Conservation (phyloP, 768 basidiomycete species). For the Boletus eberwhitei region DNA sequence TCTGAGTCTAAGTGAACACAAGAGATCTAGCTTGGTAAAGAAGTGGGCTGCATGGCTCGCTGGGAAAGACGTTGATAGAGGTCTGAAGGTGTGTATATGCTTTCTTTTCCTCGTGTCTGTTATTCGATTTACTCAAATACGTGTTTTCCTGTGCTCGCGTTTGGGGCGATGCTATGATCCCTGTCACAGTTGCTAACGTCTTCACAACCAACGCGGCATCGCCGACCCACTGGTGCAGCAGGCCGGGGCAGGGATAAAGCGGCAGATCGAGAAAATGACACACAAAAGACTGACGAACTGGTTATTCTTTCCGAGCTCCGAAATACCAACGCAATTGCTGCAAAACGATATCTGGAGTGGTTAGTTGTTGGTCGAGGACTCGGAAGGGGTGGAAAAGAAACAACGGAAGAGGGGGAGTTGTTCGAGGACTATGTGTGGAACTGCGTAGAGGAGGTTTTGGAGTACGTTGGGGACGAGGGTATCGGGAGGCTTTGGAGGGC, state of each 20-base stretch:
- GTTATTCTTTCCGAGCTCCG: slow-evolving; percentile 29
- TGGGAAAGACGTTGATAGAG: slow-evolving; percentile 62
- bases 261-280: slow-evolving; percentile 22
- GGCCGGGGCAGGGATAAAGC: slow-evolving; percentile 22
- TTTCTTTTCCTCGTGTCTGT: not conserved
- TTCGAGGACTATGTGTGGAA: slow-evolving; percentile 63
- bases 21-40: slow-evolving; percentile 59
- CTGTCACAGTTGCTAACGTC: slow-evolving; percentile 22
- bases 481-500: slow-evolving; percentile 66
- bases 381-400: slow-evolving; percentile 24
- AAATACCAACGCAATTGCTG: slow-evolving; percentile 39
- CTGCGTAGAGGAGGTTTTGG: slow-evolving; percentile 52
- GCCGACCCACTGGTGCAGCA: slow-evolving; percentile 16
- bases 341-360: slow-evolving; percentile 74
- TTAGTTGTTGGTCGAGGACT: slow-evolving; percentile 64
- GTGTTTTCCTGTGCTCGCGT: not conserved
- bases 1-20: slow-evolving; percentile 16
- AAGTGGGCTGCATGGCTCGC: slow-evolving; percentile 83
- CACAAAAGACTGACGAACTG: slow-evolving; percentile 23
- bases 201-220: slow-evolving; percentile 15
- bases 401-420: slow-evolving; percentile 34
- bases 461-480: slow-evolving; percentile 45
- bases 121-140: not conserved
- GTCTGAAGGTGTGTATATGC: slow-evolving; percentile 53
- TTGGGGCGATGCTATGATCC: not conserved